Conservation (phyloP, 1,139 yeast genomes). For the Pichia kudriavzevii region DNA sequence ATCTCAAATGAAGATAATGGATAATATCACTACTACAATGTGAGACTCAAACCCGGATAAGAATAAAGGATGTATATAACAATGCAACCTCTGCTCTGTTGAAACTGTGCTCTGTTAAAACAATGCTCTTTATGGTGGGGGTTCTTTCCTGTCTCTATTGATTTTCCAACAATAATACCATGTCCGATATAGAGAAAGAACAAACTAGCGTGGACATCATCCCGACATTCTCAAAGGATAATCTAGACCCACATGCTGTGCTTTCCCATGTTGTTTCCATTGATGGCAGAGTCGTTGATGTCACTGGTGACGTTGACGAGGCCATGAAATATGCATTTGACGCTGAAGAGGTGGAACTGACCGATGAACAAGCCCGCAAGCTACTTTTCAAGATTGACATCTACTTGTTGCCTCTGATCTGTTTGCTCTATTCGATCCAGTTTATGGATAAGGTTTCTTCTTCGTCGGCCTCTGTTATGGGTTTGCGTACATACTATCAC, state of each 20-base stretch:
- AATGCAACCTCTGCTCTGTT: no score
- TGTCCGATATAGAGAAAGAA: constrained; percentile 1
- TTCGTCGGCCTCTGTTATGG: constrained; percentile 54
- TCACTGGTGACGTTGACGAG: constrained; percentile 30
- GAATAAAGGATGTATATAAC: no score
- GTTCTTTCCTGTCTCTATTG: no score
- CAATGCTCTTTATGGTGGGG: no score
- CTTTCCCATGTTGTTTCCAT: constrained; percentile 30
- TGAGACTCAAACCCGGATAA: no score
- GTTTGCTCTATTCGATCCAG: constrained; percentile 49
- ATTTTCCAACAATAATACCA: no score
- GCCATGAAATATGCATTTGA: constrained; percentile 26
- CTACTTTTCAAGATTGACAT: constrained; percentile 48
- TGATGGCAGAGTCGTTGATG: constrained; percentile 27
- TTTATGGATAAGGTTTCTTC: constrained; percentile 60
- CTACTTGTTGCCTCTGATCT: constrained; percentile 47
- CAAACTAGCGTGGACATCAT: not conserved
- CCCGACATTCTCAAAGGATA: constrained; percentile 28
- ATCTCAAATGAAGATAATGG: no score
- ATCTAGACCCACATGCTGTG: constrained; percentile 25
- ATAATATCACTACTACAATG: no score
- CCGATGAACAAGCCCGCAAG: constrained; percentile 27
- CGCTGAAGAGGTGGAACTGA: constrained; percentile 22
- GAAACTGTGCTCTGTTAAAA: no score
- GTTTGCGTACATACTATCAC: constrained; percentile 35